Evolutionary conservation across 2,329 filamentous ascomycete species (phyloP).

Genomic region (Chaetomium strumarium): DNA sequence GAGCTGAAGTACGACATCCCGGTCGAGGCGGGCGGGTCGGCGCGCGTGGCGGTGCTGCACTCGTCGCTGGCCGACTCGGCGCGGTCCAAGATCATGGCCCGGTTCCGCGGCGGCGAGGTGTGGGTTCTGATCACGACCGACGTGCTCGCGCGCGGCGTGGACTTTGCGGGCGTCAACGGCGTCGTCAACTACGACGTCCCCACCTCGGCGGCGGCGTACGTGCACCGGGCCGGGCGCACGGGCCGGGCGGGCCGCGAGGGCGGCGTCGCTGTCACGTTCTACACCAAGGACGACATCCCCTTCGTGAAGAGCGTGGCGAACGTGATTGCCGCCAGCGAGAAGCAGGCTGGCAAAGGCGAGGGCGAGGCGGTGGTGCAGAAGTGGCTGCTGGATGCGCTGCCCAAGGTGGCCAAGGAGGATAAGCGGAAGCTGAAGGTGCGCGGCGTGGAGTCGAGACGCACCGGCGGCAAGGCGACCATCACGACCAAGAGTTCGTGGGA

Average conservation of each 20-base stretch:
- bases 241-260: constrained; percentile 82
- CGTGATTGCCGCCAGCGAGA: constrained; percentile 79
- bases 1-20: constrained; percentile 95
- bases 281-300: constrained; percentile 90
- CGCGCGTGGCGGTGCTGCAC: constrained; percentile 84
- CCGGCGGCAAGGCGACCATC: constrained; percentile 56
- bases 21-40: constrained; percentile 73
- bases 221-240: constrained; percentile 88
- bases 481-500: constrained; percentile 78
- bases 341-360: constrained; percentile 51
- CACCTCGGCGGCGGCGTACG: constrained; percentile 80
- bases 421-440: constrained; percentile 75
- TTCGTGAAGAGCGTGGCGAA: constrained; percentile 88
- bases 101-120: constrained; percentile 84
- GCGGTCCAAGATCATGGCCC: constrained; percentile 76
- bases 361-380: constrained; percentile 62
- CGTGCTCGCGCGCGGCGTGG: constrained; percentile 82
- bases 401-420: constrained; percentile 75
- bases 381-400: constrained; percentile 85
- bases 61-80: constrained; percentile 72
- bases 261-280: constrained; percentile 87
- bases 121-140: constrained; percentile 98
- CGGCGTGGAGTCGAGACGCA: constrained; percentile 67
- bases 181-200: constrained; percentile 98
- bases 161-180: constrained; percentile 91